Percentiles rank a stretch among this genome's conserved stretches.
Conservation (phyloP, 345 rosid genomes). For the Anastatica hierochuntica region DNA sequence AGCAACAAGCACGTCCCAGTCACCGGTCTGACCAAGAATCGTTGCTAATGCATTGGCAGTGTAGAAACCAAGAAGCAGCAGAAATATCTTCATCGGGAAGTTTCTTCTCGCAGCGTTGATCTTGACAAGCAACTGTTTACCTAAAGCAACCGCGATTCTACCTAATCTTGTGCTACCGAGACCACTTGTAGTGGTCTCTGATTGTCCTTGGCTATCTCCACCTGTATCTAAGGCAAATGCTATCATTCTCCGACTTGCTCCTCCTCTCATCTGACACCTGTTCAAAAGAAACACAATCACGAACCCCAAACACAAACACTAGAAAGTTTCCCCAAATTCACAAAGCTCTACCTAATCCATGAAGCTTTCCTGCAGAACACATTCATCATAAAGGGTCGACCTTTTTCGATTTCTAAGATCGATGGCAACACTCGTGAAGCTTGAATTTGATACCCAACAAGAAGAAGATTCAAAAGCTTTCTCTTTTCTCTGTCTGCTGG, state of each 20-base stretch:
- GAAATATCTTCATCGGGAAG: conserved; percentile 84
- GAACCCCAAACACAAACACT: no score
- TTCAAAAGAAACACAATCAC: no score
- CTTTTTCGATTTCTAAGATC: no score
- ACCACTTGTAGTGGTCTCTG: conserved; percentile 41
- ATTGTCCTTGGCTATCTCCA: conserved; percentile 44
- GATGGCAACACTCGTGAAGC: no score
- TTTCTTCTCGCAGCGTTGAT: conserved; percentile 74
- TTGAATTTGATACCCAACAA: no score
- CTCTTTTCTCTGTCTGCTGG: conserved; percentile 74
- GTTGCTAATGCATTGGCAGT: conserved; percentile 96
- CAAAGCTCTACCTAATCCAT: no score
- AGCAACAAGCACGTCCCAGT: conserved; percentile 93
- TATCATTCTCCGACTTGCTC: conserved; percentile 39
- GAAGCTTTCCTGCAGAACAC: no score
- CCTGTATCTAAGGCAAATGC: conserved; percentile 74
- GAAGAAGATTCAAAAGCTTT: conserved; percentile 72
- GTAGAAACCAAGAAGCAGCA: conserved; percentile 82
- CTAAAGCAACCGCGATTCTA: conserved; percentile 76
- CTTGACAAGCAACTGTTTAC: conserved; percentile 59
- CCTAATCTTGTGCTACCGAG: conserved; percentile 79
- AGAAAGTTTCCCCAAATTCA: no score
- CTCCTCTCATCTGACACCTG: conserved; percentile 41
- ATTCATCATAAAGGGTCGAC: no score
- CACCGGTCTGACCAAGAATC: conserved; percentile 96